These are phyloP conservation scores for Pyrenopolyporus hunteri DNA, from an alignment of 495 filamentous ascomycete genomes.

Conservation along the genomic window DNA sequence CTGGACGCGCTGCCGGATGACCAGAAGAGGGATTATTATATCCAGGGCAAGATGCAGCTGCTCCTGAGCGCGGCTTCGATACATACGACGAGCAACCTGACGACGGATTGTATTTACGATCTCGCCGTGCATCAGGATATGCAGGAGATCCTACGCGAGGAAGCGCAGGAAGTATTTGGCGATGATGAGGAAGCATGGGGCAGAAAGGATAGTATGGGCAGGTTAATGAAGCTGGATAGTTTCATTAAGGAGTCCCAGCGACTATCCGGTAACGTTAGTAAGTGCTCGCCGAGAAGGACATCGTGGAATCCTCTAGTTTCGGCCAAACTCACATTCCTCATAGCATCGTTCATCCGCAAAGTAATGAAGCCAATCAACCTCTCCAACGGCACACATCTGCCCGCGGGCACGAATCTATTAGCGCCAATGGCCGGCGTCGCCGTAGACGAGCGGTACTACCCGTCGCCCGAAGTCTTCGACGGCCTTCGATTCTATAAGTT, in stretches of 20 bases:
- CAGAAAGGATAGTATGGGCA: slow-evolving; percentile 47
- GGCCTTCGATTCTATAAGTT: slow-evolving; percentile 58
- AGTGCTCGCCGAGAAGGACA: slow-evolving; percentile 17
- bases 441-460: slow-evolving; percentile 42
- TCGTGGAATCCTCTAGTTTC: too few relatives aligned
- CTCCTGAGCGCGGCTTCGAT: slow-evolving; percentile 45
- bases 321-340: too few relatives aligned
- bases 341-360: slow-evolving; percentile 53
- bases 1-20: slow-evolving; percentile 42
- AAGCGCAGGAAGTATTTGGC: slow-evolving; percentile 48
- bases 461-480: slow-evolving; percentile 57
- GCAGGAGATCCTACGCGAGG: slow-evolving; percentile 55
- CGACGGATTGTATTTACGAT: slow-evolving; percentile 52
- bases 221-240: slow-evolving; percentile 59
- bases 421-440: slow-evolving; percentile 45
- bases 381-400: slow-evolving; percentile 52
- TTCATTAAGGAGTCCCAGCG: slow-evolving; percentile 62
- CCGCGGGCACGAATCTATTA: slow-evolving; percentile 46
- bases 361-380: slow-evolving; percentile 47
- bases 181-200: slow-evolving; percentile 47
- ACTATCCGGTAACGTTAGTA: slow-evolving; percentile 50
- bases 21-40: slow-evolving; percentile 40
- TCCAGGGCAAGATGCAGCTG: slow-evolving; percentile 42
- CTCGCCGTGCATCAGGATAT: slow-evolving; percentile 58
- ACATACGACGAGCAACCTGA: slow-evolving; percentile 47